Evolutionary conservation across 2,329 filamentous ascomycete species (phyloP).

Genomic region (Cephalotrichum gorgonifer): DNA sequence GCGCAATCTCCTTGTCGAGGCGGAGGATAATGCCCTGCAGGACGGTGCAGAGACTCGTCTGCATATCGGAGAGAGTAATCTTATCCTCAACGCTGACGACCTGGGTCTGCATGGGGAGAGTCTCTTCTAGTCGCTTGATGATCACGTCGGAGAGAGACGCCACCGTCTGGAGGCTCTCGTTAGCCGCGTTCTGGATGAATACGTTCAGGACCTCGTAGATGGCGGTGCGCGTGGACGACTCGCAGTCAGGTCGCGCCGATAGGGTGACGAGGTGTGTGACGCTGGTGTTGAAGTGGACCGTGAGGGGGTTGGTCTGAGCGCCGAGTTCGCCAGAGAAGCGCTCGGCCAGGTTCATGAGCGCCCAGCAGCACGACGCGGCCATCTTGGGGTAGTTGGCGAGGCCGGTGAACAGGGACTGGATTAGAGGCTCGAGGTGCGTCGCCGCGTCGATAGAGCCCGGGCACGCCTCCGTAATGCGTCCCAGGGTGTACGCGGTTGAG

Average conservation of each 20-base stretch:
- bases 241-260: constrained; percentile 71
- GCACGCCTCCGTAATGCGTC: constrained; percentile 89
- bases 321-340: constrained; percentile 84
- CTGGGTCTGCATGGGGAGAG: constrained; percentile 78
- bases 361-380: constrained; percentile 97
- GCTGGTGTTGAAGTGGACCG: constrained; percentile 86
- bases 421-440: constrained; percentile 72
- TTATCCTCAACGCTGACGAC: constrained; percentile 96
- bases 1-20: constrained; percentile 81
- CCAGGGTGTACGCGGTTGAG: constrained; percentile 90
- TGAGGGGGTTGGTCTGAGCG: constrained; percentile 68
- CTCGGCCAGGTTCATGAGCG: constrained; percentile 95
- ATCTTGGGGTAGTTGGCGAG: constrained; percentile 90
- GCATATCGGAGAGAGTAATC: constrained; percentile 93
- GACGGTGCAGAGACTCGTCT: constrained; percentile 88
- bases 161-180: constrained; percentile 72
- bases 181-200: constrained; percentile 84
- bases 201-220: constrained; percentile 95
- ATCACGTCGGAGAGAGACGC: constrained; percentile 79
- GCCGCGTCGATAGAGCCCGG: constrained; percentile 82
- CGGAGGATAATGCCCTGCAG: constrained; percentile 85
- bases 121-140: constrained; percentile 83
- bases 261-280: constrained; percentile 76
- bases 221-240: constrained; percentile 84
- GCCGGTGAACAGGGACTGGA: constrained; percentile 81